Conservation (phyloP, 2,329 filamentous ascomycete genomes). For the Cladobotryum mycophilum region DNA sequence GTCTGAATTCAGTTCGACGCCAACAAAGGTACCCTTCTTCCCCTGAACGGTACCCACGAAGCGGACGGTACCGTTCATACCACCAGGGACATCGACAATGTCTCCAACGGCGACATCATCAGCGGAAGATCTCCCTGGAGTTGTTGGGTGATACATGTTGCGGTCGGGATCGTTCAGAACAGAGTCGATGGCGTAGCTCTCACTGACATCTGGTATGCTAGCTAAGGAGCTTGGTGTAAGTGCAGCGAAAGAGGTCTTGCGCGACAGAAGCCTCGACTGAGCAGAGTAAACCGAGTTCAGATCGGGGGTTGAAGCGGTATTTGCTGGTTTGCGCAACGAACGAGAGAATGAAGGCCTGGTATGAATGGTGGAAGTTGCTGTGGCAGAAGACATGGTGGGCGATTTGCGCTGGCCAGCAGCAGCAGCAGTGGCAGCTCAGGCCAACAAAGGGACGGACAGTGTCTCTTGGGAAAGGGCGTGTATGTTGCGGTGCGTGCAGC, state of each 20-base stretch:
- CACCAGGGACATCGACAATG: conserved; percentile 82
- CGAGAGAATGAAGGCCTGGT: conserved; percentile 21
- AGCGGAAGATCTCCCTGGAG: conserved; percentile 45
- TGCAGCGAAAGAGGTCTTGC: conserved; percentile 66
- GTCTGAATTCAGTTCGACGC: conserved; percentile 78
- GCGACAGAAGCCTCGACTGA: conserved; percentile 50
- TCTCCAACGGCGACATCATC: conserved; percentile 68
- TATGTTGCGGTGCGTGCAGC: background rate
- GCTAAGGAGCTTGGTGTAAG: conserved; percentile 59
- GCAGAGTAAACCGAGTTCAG: conserved; percentile 46
- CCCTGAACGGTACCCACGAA: conserved; percentile 83
- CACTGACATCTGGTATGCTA: conserved; percentile 59
- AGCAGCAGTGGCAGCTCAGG: background rate
- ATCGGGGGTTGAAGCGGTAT: conserved; percentile 53
- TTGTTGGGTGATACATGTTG: conserved; percentile 45
- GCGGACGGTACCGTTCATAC: conserved; percentile 83
- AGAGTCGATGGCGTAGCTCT: conserved; percentile 55
- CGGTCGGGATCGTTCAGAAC: conserved; percentile 33
- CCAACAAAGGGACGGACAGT: background rate
- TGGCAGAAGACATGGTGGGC: conserved; percentile 14
- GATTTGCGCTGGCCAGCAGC: conserved; percentile 2
- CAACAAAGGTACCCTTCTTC: conserved; percentile 86
- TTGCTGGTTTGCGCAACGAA: conserved; percentile 38
- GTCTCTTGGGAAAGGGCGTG: conserved; percentile 5
- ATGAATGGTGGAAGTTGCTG: conserved; percentile 16